phyloP scores from a whole-genome alignment of 257 asterid genomes.

The Solanum microdontum region DNA sequence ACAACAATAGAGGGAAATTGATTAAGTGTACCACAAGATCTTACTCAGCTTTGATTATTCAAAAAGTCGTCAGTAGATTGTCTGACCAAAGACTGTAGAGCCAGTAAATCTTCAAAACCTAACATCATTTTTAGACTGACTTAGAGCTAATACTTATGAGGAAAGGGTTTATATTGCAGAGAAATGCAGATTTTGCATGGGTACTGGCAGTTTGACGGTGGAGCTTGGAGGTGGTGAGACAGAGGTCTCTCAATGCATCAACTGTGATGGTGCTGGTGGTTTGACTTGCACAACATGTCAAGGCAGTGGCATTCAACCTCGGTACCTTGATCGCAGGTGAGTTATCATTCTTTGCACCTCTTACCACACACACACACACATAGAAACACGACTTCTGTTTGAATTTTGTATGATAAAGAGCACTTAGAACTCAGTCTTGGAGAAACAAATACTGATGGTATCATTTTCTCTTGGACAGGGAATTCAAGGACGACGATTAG shows the following conservation, averaged over 20 bases:
- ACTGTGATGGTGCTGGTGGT: slow-evolving; percentile 77
- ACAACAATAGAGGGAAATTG: background rate
- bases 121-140: background rate
- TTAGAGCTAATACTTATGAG: background rate
- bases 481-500: slow-evolving; percentile 92
- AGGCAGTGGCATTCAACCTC: slow-evolving; percentile 96
- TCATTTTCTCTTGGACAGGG: slow-evolving; percentile 31
- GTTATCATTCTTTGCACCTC: background rate
- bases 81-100: background rate
- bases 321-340: slow-evolving; percentile 97
- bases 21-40: background rate
- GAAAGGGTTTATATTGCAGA: slow-evolving; percentile 30
- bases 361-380: background rate
- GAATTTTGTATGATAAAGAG: background rate
- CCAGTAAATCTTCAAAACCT: background rate
- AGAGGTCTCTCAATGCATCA: slow-evolving; percentile 79
- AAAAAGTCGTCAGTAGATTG: background rate
- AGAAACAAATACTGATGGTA: background rate
- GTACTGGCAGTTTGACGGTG: slow-evolving; percentile 59
- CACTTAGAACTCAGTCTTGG: background rate
- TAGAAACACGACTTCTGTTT: background rate
- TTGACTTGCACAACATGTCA: slow-evolving; percentile 98
- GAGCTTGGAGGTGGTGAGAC: slow-evolving; percentile 77
- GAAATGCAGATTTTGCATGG: slow-evolving; percentile 80
- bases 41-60: background rate